A percentile compares a stretch with the other conserved stretches of the same genome.
phyloP scores from a whole-genome alignment of 2,329 filamentous ascomycete species.

The Colletotrichum sp. region DNA sequence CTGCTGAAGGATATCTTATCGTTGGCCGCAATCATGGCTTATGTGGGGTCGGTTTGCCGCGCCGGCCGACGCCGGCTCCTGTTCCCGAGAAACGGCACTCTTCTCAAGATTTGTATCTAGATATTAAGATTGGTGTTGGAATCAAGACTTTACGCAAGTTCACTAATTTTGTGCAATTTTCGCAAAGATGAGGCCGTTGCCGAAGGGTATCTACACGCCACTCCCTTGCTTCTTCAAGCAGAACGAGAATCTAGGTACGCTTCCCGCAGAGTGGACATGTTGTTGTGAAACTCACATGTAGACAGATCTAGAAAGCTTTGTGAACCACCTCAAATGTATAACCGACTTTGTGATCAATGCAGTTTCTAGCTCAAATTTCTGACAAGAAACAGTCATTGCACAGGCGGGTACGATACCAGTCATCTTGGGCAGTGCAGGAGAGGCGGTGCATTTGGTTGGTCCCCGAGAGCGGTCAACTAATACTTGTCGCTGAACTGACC shows the following conservation, averaged over 20 bases:
- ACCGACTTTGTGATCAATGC: accelerated
- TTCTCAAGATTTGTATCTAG: background rate
- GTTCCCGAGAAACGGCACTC: background rate
- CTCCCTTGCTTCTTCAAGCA: background rate
- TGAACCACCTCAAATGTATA: background rate
- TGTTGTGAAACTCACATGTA: background rate
- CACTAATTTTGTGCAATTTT: background rate
- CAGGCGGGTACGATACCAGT: background rate
- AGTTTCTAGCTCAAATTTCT: background rate
- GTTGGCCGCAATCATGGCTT: background rate
- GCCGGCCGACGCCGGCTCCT: background rate
- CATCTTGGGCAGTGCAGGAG: background rate
- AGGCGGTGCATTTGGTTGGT: background rate
- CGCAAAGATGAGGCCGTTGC: background rate
- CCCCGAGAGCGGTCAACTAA: background rate
- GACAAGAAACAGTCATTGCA: background rate
- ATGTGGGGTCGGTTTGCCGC: background rate
- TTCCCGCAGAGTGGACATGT: background rate
- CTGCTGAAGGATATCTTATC: background rate
- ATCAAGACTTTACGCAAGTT: too few relatives aligned
- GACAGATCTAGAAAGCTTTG: background rate
- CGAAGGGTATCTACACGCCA: background rate
- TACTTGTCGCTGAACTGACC: background rate
- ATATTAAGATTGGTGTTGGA: background rate
- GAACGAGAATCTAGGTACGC: background rate